phyloP scores from a whole-genome alignment of 1,284 basidiomycete genomes.

The Papiliotrema fonsecae region DNA sequence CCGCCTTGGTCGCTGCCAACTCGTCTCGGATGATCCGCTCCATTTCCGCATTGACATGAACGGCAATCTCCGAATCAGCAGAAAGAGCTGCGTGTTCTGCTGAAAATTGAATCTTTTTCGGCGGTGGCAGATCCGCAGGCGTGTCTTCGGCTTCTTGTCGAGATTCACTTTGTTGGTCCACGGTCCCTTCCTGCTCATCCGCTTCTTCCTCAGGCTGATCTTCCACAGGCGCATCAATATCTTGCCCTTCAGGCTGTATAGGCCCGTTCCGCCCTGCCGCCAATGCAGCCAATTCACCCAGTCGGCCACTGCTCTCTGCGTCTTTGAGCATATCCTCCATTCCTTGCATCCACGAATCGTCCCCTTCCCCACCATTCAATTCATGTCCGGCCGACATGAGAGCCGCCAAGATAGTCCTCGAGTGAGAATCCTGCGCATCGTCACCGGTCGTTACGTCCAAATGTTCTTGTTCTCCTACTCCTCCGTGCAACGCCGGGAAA shows the following conservation, averaged over 20 bases:
- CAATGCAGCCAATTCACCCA: slow-evolving; percentile 40
- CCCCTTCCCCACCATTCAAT: slow-evolving; percentile 18
- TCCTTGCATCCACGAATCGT: slow-evolving; percentile 37
- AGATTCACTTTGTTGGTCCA: neutral
- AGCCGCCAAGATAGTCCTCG: slow-evolving; percentile 36
- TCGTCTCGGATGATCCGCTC: slow-evolving; percentile 38
- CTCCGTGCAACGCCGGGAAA: neutral
- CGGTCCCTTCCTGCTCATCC: neutral
- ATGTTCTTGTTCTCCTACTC: neutral
- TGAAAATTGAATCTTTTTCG: neutral
- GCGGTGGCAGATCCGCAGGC: neutral
- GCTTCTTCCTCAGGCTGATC: neutral
- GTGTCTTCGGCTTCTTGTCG: neutral
- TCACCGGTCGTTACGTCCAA: neutral
- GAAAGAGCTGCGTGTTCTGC: neutral
- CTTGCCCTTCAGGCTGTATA: neutral
- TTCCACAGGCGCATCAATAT: neutral
- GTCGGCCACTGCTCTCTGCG: slow-evolving; percentile 27
- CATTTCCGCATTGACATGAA: slow-evolving; percentile 38
- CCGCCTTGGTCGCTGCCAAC: slow-evolving; percentile 28
- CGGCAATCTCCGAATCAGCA: slow-evolving; percentile 18
- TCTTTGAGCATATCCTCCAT: slow-evolving; percentile 35
- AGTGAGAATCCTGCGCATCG: slow-evolving; percentile 28
- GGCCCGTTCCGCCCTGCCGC: slow-evolving; percentile 22
- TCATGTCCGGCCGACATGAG: slow-evolving; percentile 23